Conservation (phyloP, 371 early-diverging fungal species). For the Rhizopus sp. region DNA sequence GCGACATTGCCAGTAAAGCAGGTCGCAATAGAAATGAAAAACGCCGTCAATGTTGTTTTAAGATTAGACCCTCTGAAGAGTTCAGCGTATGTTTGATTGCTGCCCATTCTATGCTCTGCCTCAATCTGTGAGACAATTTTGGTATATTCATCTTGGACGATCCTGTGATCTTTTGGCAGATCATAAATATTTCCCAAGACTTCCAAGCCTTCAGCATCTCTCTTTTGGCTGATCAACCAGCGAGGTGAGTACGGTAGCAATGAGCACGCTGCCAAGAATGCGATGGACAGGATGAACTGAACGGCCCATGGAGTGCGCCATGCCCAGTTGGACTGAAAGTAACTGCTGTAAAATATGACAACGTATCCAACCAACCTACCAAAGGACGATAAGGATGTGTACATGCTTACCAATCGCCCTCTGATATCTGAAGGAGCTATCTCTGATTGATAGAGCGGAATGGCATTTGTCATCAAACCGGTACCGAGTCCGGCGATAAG, state of each 20-base stretch:
- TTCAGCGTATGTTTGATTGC: conserved; percentile 35
- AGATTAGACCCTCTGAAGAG: conserved; percentile 37
- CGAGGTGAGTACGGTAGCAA: conserved; percentile 57
- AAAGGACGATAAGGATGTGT: conserved; percentile 33
- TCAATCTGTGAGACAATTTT: conserved; percentile 41
- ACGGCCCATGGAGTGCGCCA: conserved; percentile 47
- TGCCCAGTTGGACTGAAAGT: conserved; percentile 28
- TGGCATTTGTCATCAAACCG: conserved; percentile 44
- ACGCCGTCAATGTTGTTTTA: conserved; percentile 30
- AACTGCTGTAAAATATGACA: conserved; percentile 40
- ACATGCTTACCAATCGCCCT: conserved; percentile 45
- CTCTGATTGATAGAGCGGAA: conserved; percentile 47
- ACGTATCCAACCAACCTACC: conserved; percentile 48
- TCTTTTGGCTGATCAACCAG: conserved; percentile 54
- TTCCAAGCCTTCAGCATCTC: conserved; percentile 34
- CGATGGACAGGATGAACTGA: conserved; percentile 24
- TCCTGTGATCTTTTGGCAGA: conserved; percentile 24
- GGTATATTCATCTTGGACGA: conserved; percentile 31
- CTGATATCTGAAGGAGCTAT: conserved; percentile 73
- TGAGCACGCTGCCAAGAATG: conserved; percentile 10
- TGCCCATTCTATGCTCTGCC: conserved; percentile 34
- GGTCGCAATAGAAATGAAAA: conserved; percentile 58
- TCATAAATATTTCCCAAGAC: conserved; percentile 37
- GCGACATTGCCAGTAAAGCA: conserved; percentile 66
- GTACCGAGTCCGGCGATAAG: conserved; percentile 42